Percentiles rank a stretch among this genome's conserved stretches.
phyloP scores from a whole-genome alignment of 345 rosid species.

The Carallia brachiata region DNA sequence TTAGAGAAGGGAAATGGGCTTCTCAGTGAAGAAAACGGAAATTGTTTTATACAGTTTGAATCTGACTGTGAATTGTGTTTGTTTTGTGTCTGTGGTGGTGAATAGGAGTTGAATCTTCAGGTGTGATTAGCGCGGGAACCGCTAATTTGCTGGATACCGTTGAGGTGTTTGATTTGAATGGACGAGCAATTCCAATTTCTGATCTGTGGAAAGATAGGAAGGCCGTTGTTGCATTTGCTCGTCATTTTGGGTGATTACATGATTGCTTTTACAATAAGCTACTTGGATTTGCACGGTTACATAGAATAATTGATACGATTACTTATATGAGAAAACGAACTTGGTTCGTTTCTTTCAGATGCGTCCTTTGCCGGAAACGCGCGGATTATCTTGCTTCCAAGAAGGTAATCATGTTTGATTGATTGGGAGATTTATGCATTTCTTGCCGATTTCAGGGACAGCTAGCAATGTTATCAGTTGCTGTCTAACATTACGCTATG shows the following conservation, averaged over 20 bases:
- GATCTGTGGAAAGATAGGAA: slow-evolving; percentile 84
- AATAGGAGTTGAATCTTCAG: slow-evolving; percentile 37
- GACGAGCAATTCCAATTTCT: slow-evolving; percentile 62
- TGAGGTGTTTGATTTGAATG: slow-evolving; percentile 60
- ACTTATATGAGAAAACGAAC: too few species aligned
- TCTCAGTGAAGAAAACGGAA: too few species aligned
- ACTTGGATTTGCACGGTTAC: background rate
- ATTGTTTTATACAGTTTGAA: background rate
- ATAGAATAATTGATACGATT: too few species aligned
- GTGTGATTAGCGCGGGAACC: slow-evolving; percentile 30
- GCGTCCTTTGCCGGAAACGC: slow-evolving; percentile 81
- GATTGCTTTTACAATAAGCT: background rate
- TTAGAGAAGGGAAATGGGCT: too few species aligned
- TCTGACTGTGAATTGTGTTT: background rate
- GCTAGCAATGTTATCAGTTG: too few species aligned
- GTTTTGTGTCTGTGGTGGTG: slow-evolving; percentile 10
- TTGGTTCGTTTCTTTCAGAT: slow-evolving; percentile 42
- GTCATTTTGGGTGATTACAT: slow-evolving; percentile 74
- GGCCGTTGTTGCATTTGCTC: slow-evolving; percentile 84
- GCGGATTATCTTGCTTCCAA: slow-evolving; percentile 79
- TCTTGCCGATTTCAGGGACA: too few species aligned
- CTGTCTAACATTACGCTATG: too few species aligned
- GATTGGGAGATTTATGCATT: background rate
- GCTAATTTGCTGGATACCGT: slow-evolving; percentile 48
- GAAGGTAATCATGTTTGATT: slow-evolving; percentile 50